Percentiles rank a stretch among this genome's conserved stretches.
These are phyloP conservation scores for Paragyromitra xinjiangensis DNA, from an alignment of 495 filamentous ascomycete genomes.

Conservation along the genomic window DNA sequence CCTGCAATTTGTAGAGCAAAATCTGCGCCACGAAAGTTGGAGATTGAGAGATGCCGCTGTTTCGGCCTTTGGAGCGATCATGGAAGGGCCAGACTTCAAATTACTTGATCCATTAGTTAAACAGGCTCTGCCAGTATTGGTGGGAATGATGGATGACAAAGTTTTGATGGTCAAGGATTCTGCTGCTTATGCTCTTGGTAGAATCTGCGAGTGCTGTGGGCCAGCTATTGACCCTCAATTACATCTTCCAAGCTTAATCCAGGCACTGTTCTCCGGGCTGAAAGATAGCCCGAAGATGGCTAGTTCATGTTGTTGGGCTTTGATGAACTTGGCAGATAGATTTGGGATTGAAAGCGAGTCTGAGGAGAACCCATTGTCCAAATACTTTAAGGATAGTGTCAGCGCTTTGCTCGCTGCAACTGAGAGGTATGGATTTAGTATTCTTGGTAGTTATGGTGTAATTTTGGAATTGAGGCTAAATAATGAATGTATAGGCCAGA, in stretches of 20 bases:
- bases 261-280: conserved; percentile 87
- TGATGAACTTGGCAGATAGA: conserved; percentile 97
- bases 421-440: conserved; percentile 65
- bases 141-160: conserved; percentile 94
- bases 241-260: conserved; percentile 83
- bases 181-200: conserved; percentile 94
- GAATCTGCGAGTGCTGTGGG: conserved; percentile 90
- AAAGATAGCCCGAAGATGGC: conserved; percentile 96
- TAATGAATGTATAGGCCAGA: conserved; percentile 65
- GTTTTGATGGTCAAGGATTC: conserved; percentile 93
- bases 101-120: conserved; percentile 90
- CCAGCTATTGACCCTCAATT: conserved; percentile 83
- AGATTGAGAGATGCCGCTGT: conserved; percentile 92
- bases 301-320: conserved; percentile 95
- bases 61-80: conserved; percentile 97
- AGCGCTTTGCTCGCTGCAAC: conserved; percentile 84
- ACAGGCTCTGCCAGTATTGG: conserved; percentile 87
- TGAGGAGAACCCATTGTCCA: conserved; percentile 82
- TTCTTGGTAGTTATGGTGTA: conserved; percentile 20
- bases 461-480: conserved; percentile 30
- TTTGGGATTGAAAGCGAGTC: conserved; percentile 74
- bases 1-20: conserved; percentile 85
- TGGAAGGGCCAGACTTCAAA: conserved; percentile 95
- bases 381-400: conserved; percentile 92
- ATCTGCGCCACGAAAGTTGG: conserved; percentile 91